Percentiles rank a stretch among this genome's conserved stretches.
Conservation (phyloP, 129 eudicot genomes). For the Deinandra increscens region DNA sequence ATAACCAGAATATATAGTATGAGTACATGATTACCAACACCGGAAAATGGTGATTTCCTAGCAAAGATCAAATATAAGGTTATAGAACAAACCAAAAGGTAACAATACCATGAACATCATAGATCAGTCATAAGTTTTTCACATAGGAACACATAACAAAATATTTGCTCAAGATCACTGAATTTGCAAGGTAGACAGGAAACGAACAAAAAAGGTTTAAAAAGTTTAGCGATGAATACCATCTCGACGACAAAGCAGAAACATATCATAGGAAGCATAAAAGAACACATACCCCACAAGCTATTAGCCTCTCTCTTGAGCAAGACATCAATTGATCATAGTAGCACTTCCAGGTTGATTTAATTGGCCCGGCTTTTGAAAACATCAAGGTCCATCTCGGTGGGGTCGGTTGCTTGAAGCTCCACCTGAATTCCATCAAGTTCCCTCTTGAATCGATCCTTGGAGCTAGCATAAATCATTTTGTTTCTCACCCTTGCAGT, state of each 20-base stretch:
- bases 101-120: slow-evolving; percentile 17
- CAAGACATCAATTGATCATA: not conserved
- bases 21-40: too few species aligned
- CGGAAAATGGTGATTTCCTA: too few species aligned
- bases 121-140: slow-evolving; percentile 22
- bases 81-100: slow-evolving; percentile 25
- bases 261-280: slow-evolving; percentile 28
- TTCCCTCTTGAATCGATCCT: slow-evolving; percentile 66
- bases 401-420: slow-evolving; percentile 58
- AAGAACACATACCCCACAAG: slow-evolving; percentile 36
- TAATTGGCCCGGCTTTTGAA: slow-evolving; percentile 50
- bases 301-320: slow-evolving; percentile 32
- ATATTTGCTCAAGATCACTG: slow-evolving; percentile 38
- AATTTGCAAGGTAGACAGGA: slow-evolving; percentile 19
- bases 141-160: slow-evolving; percentile 22
- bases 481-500: slow-evolving; percentile 38
- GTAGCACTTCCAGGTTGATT: not conserved
- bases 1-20: too few species aligned
- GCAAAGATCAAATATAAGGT: not conserved
- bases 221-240: slow-evolving; percentile 1
- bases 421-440: slow-evolving; percentile 59
- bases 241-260: slow-evolving; percentile 23
- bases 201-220: not conserved
- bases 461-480: slow-evolving; percentile 46
- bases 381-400: slow-evolving; percentile 57